Conservation (phyloP, 305 asterid species). For the Solanum aculeatissimum region DNA sequence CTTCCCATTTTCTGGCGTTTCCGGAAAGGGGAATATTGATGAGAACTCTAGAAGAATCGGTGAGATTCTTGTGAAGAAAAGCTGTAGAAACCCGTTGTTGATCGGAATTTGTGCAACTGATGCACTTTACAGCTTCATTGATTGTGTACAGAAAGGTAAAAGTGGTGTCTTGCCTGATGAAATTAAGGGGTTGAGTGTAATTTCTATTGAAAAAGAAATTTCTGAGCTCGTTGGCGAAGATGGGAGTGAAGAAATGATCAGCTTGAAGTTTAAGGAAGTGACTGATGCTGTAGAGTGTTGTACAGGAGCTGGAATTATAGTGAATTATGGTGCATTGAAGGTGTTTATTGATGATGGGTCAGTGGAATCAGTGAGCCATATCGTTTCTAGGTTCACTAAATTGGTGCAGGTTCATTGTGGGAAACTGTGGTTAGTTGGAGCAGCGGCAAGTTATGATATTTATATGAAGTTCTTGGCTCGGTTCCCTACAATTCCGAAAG, state of each 20-base stretch:
- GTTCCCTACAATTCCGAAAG: constrained; percentile 51
- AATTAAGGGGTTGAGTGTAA: constrained; percentile 35
- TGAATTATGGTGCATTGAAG: constrained; percentile 63
- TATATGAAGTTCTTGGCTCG: constrained; percentile 42
- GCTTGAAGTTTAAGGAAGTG: constrained; percentile 43
- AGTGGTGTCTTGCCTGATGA: constrained; percentile 38
- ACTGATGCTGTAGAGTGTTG: constrained; percentile 19
- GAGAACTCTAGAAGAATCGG: constrained; percentile 57
- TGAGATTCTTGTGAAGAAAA: constrained; percentile 33
- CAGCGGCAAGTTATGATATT: constrained; percentile 36
- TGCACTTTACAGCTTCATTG: constrained; percentile 36
- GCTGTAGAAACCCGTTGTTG: constrained; percentile 52
- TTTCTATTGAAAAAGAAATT: constrained; percentile 43
- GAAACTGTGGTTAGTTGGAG: constrained; percentile 70
- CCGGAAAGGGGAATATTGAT: constrained; percentile 21
- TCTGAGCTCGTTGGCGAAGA: constrained; percentile 25
- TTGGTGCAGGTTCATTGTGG: constrained; percentile 33
- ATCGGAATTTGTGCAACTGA: constrained; percentile 55
- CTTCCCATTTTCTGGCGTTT: constrained; percentile 41
- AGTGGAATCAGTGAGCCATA: constrained; percentile 19
- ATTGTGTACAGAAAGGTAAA: constrained; percentile 34
- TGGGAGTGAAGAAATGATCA: constrained; percentile 31
- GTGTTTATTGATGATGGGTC: constrained; percentile 36
- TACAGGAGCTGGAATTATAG: constrained; percentile 40
- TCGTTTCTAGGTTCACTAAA: constrained; percentile 42